Base-by-base conservation (phyloP, 495 filamentous ascomycete species). In the Talaromyces nanjingensis region DNA sequence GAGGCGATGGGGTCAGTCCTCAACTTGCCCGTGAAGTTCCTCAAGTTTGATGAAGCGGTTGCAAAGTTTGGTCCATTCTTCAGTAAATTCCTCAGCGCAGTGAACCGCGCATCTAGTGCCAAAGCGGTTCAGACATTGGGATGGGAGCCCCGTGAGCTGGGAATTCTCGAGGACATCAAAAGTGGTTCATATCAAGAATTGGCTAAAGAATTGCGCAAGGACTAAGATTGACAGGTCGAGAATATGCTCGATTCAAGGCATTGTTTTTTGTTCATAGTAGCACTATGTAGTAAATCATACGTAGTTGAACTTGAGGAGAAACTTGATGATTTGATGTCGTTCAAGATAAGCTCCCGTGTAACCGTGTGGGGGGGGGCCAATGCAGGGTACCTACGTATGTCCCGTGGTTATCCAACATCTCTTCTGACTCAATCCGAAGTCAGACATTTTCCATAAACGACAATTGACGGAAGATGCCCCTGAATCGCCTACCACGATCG, bases 61-160 rank as follows among this genome's bases (percentile, higher is more conserved):
- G 65, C 53, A 54, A 63, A 57, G 18, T 53, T 70, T 12, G 71
- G 74, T 0, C 14, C 20, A 4, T 72, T 76, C 37, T 63, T 77
- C 45, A 68, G 70, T 3, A 57, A 6, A 16, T 74, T 79, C 64
- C 56, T 79, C 27, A 45, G 27, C 22, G n/a, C 59, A 5, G 64
- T 69, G 29, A 75, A 69, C 62, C 65, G 71, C 0, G 72, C 68
- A 7, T 68, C 68, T 8, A 70, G 67, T 54, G 68, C 65, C 20
- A 81, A 78, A 65, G 74, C 73, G 5, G 64, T 29, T 56, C 65
- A 42, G 24, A 68, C 70, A 62, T 62, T 79, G 24, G 73, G 77
- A 2, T 81, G 75, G 74, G 20, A 69, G 37, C 71, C 70, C 6
- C 63, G 68, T 49, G 68, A 45, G 33, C 11, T 33, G 8, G 69